Conservation (phyloP, 2,329 filamentous ascomycete genomes). For the Tolypocladium pustulatum region DNA sequence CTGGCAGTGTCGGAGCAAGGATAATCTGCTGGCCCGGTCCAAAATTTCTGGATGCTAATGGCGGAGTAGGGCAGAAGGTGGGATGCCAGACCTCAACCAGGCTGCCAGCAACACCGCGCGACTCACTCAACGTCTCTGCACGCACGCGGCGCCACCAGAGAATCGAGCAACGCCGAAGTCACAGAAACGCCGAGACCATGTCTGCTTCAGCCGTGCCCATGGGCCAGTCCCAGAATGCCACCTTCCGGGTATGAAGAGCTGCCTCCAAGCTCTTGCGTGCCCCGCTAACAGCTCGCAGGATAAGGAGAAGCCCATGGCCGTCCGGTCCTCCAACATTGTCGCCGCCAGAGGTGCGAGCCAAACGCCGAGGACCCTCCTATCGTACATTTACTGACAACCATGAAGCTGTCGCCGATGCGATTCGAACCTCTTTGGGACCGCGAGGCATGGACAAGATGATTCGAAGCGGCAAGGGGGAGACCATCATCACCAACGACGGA, state of each 20-base stretch:
- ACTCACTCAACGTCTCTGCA: constrained; percentile 13
- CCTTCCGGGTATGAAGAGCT: constrained; percentile 42
- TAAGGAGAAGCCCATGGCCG: constrained; percentile 98
- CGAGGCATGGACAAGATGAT: constrained; percentile 99
- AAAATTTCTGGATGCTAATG: constrained; percentile 26
- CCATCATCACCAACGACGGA: constrained; percentile 98
- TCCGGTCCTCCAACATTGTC: constrained; percentile 92
- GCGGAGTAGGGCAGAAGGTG: constrained; percentile 27
- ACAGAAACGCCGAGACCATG: constrained; percentile 32
- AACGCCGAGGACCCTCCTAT: neutral
- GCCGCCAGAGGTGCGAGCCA: constrained; percentile 73
- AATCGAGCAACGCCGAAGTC: constrained; percentile 13
- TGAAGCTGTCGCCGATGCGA: constrained; percentile 88
- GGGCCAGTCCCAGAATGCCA: constrained; percentile 36
- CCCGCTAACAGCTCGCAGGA: constrained; percentile 39
- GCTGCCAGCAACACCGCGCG: constrained; percentile 20
- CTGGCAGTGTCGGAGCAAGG: constrained; percentile 20
- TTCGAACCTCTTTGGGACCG: constrained; percentile 90
- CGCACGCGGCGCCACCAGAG: constrained; percentile 19
- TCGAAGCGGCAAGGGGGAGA: constrained; percentile 89
- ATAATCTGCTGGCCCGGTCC: constrained; percentile 28
- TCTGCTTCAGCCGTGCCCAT: constrained; percentile 29
- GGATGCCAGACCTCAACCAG: constrained; percentile 22
- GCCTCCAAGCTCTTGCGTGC: constrained; percentile 21
- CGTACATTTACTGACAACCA: constrained; percentile 1